Conservation (phyloP, 306 rosid species). For the Boehmeria nivea region DNA sequence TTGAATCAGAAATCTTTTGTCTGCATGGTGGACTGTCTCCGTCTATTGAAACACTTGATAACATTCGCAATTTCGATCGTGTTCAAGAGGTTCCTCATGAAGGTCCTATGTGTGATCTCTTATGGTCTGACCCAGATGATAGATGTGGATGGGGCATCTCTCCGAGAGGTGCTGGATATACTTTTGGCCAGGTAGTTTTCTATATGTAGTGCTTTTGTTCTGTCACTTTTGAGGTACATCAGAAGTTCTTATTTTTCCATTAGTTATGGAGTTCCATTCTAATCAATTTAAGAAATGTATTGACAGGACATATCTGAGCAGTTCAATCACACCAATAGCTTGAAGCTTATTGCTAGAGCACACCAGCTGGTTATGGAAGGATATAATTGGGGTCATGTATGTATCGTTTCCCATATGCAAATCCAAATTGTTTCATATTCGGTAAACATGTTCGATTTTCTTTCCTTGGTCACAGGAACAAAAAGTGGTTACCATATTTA, state of each 20-base stretch:
- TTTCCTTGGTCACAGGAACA: slow-evolving; percentile 53
- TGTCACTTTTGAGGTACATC: not conserved
- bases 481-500: slow-evolving; percentile 92
- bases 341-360: slow-evolving; percentile 94
- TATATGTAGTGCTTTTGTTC: not conserved
- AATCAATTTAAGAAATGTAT: slow-evolving; percentile 1
- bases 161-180: slow-evolving; percentile 93
- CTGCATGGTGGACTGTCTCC: slow-evolving; percentile 95
- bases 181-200: slow-evolving; percentile 77
- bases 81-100: slow-evolving; percentile 99
- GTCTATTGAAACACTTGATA: slow-evolving; percentile 89
- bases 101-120: slow-evolving; percentile 96
- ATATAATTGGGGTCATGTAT: slow-evolving; percentile 92
- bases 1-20: slow-evolving; percentile 93
- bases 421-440: slow-evolving; percentile 6
- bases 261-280: too few species aligned
- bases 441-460: slow-evolving; percentile 9
- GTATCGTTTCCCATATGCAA: slow-evolving; percentile 1
- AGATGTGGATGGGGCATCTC: slow-evolving; percentile 99
- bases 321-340: slow-evolving; percentile 83
- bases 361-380: slow-evolving; percentile 99
- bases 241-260: too few species aligned
- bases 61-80: slow-evolving; percentile 86
- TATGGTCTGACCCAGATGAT: slow-evolving; percentile 97
- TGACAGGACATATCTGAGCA: slow-evolving; percentile 89